Evolutionary conservation across 179 eudicot species (phyloP).

Genomic region (Sideroxylon spinosum): DNA sequence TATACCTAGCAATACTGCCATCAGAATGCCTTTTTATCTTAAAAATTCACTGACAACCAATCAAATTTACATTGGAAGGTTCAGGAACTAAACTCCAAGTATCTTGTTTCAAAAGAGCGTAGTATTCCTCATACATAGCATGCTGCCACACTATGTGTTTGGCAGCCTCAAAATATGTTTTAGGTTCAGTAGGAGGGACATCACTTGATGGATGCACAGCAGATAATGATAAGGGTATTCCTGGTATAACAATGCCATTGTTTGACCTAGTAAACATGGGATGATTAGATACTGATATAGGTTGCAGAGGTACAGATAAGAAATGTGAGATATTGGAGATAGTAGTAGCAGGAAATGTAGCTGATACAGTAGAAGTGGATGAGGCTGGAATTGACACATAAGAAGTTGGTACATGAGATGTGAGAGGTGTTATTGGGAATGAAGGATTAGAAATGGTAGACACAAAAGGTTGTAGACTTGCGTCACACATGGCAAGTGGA

Average conservation of each 20-base stretch:
- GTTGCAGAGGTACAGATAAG: too few species aligned
- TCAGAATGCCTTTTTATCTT: not conserved
- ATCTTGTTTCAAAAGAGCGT: not conserved
- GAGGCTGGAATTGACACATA: too few species aligned
- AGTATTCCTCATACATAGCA: not conserved
- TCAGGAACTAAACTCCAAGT: not conserved
- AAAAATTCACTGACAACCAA: not conserved
- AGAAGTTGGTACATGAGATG: too few species aligned
- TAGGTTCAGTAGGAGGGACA: not conserved
- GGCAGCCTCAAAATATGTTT: not conserved
- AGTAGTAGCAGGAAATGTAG: too few species aligned
- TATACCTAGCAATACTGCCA: too few species aligned
- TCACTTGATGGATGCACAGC: not conserved
- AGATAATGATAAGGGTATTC: not conserved
- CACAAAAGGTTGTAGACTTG: too few species aligned
- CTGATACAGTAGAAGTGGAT: too few species aligned
- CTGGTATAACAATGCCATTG: not conserved
- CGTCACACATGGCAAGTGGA: too few species aligned
- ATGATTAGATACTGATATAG: not conserved
- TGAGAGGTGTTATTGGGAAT: too few species aligned
- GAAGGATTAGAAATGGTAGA: too few species aligned
- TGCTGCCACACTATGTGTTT: not conserved
- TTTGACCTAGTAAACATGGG: not conserved
- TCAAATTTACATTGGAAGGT: too few species aligned
- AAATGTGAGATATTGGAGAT: too few species aligned